Base-by-base conservation (phyloP, 2,329 filamentous ascomycete genomes). In the Epichloe sp. region DNA sequence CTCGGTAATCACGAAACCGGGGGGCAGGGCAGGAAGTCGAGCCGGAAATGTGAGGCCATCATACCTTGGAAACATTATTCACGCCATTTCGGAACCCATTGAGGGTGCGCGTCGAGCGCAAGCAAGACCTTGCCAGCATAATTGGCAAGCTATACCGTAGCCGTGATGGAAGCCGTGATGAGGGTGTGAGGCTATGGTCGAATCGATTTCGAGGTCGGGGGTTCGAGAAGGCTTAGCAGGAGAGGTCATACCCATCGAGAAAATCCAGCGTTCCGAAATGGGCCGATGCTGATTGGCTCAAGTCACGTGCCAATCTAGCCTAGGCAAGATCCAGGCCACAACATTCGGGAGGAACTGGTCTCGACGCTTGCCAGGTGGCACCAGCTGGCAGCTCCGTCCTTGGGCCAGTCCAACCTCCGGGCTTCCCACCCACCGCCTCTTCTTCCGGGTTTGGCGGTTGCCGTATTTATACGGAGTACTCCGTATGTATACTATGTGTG, bases 81-180 rank as follows among this genome's bases (percentile, higher is more conserved):
- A 83, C 77, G 72, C 80, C 78, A 77, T 85, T 85, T 76, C 82
- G 78, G 65, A 84, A 80, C 72, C 83, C 78, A 77, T 83, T 85
- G 77, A 89, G 79, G 67, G 85, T 79, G 82, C 89, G 89, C 81
- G 86, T 80, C 71, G 86, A 83, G 78, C 88, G 88, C 79, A 94
- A 76, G 75, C 82, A 82, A 74, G 89, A 88, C 80, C 89, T 86
- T 76, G 88, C 86, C 80, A 96, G 83, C 91, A 97, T 96, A 70
- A 72, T 85, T 78, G 71, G 71, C 71, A 60, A 66, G 61, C 62
- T 68, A 60, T 62, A 68, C 61, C 62, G 65, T 62, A 63, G 60
- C 64, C 65, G 65, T 62, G 64, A 56, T 58, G 61, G 58, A 56
- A 59, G 60, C 63, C 65, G 64, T 63, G 60, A 64, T 67, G 61